Base-by-base conservation (phyloP, 2,329 filamentous ascomycete species). In the Pseudogymnoascus sp. region DNA sequence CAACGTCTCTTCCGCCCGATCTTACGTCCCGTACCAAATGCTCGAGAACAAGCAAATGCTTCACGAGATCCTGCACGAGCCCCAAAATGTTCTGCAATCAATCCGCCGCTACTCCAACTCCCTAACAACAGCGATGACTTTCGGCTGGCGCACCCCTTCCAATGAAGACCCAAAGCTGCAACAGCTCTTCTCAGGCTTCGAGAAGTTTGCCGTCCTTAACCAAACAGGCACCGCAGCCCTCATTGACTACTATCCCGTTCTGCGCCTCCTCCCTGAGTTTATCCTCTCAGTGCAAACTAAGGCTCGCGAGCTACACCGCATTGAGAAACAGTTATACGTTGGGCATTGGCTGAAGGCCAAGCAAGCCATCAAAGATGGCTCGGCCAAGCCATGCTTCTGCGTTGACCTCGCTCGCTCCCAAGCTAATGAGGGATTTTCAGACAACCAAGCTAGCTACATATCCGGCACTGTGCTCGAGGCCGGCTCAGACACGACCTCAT, bases 1-100 rank as follows among this genome's bases (percentile, higher is more conserved):
- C 19, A 67, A 67, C 53, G 61, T 66, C 16, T 24, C 26, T 3
- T 50, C 61, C 11, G 60, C 67, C 2, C 62, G 60, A 22, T 43
- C 60, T 6, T 68, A 83, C 63, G 61, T 78, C 3, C 64, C 71
- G 0, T 65, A 82, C 1, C 74, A 78, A 46, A 72, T 82, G 59
- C 80, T 81, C 0, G 81, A 84, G 67, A 77, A 76, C 1, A 72
- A 71, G 7, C 79, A 82, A 67, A 76, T 83, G 73, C 64, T 83
- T 3, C 67, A 71, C 4, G 81, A 82, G 64, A 77, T 78, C 63
- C 65, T 79, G 7, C 61, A 73, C 1, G 63, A 71, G 1, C 80
- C 80, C 0, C 72, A 75, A 35, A 63, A 78, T 14, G 74, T 77
- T 59, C 79, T 81, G 76, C 62, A 73, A 31, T 79, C 82, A 66